Conservation (phyloP, 371 early-diverging fungal genomes). For the Catenaria anguillulae region DNA sequence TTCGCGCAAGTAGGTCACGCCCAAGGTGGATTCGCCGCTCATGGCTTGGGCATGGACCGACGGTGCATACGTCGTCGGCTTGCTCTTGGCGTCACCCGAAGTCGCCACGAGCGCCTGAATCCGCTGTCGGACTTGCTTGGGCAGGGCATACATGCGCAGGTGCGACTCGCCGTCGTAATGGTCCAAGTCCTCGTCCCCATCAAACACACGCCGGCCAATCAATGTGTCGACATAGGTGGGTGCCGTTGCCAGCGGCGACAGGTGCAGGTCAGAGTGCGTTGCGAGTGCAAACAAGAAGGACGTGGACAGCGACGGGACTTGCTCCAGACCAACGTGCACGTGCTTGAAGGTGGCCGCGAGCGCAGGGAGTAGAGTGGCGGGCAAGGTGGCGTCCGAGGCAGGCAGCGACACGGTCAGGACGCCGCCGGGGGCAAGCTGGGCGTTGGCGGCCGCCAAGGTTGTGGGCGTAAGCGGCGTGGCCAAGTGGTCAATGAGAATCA, state of each 20-base stretch:
- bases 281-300: neutral
- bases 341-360: neutral
- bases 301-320: neutral
- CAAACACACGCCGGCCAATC: neutral
- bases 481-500: neutral
- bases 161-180: constrained; percentile 3
- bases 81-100: neutral
- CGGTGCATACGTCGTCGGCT: neutral
- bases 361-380: too few species aligned
- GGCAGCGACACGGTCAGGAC: neutral
- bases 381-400: too few species aligned
- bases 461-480: neutral
- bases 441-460: too few species aligned
- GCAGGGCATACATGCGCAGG: neutral
- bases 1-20: neutral
- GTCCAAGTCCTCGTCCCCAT: constrained; percentile 1
- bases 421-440: too few species aligned
- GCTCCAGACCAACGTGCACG: neutral
- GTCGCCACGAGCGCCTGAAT: neutral
- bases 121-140: neutral
- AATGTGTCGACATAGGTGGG: neutral
- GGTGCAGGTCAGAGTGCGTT: constrained; percentile 1
- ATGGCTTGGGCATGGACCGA: neutral
- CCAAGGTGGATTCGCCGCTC: neutral
- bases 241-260: neutral